phyloP scores from a whole-genome alignment of 352 stramenopile genomes.

The Peronospora destructor region DNA sequence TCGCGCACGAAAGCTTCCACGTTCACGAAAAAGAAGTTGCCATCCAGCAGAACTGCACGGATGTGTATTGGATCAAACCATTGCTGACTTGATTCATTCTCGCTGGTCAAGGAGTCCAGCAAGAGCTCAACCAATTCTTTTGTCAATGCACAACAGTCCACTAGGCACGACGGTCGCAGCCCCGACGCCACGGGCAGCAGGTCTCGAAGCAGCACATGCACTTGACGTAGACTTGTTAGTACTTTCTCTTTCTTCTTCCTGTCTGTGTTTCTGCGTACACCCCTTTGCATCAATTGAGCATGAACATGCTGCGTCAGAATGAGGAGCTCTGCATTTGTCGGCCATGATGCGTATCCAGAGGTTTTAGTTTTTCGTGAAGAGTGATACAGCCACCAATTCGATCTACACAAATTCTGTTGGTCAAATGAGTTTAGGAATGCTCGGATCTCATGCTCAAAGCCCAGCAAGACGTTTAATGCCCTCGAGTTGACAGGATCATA shows the following conservation, averaged over 20 bases:
- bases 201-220: conserved; percentile 30
- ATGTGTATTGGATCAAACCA: conserved; percentile 9
- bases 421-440: no score
- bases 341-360: no score
- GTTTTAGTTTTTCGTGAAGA: no score
- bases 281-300: not conserved
- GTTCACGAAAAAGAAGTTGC: conserved; percentile 47
- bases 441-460: no score
- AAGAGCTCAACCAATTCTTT: conserved; percentile 20
- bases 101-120: conserved; percentile 19
- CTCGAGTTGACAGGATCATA: no score
- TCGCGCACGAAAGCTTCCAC: conserved; percentile 25
- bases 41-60: conserved; percentile 26
- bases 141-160: conserved; percentile 35
- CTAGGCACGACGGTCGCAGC: conserved; percentile 32
- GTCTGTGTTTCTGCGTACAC: not conserved
- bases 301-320: no score
- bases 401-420: no score
- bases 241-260: conserved; percentile 6
- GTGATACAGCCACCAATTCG: no score
- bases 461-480: no score
- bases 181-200: conserved; percentile 30
- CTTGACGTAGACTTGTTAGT: conserved; percentile 18
- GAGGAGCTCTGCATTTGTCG: no score
- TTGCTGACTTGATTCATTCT: not conserved